A percentile compares a stretch with the other conserved stretches of the same genome.
Conservation (phyloP, 192 early-diverging fungal species). For the Coemansia furcata region DNA sequence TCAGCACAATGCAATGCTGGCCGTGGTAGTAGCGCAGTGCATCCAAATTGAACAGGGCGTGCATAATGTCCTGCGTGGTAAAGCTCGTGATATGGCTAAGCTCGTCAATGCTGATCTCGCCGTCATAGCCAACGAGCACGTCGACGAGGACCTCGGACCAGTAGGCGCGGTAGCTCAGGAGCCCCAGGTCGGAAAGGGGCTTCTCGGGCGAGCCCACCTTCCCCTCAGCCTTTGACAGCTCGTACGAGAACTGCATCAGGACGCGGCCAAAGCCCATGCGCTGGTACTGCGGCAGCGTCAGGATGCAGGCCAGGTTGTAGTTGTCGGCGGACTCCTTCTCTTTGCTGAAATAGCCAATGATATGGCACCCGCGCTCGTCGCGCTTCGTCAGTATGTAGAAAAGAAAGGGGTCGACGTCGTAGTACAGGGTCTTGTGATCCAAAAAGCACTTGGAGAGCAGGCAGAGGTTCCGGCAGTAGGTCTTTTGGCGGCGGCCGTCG, state of each 20-base stretch:
- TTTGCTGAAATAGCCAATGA: conserved; percentile 99
- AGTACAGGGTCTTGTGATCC: conserved; percentile 99
- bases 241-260: conserved; percentile 96
- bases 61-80: conserved; percentile 85
- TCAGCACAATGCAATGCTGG: conserved; percentile 84
- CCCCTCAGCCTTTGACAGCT: conserved; percentile 91
- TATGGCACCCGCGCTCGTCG: conserved; percentile 82
- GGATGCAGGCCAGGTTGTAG: conserved; percentile 98
- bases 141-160: conserved; percentile 91
- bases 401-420: conserved; percentile 97
- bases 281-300: conserved; percentile 97
- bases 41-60: conserved; percentile 85
- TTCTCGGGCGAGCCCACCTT: conserved; percentile 97
- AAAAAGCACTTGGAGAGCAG: conserved; percentile 95
- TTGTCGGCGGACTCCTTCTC: conserved; percentile 96
- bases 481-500: conserved; percentile 90
- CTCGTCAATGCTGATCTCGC: conserved; percentile 88
- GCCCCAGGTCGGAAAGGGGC: conserved; percentile 94
- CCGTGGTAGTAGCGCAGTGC: conserved; percentile 90
- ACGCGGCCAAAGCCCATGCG: conserved; percentile 92
- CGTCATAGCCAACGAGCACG: conserved; percentile 64
- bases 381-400: conserved; percentile 94
- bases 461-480: conserved; percentile 94
- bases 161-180: conserved; percentile 92
- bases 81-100: conserved; percentile 83